These are phyloP conservation scores for Microstegium vimineum DNA, from an alignment of 176 grass and related monocot species.

Conservation along the genomic window DNA sequence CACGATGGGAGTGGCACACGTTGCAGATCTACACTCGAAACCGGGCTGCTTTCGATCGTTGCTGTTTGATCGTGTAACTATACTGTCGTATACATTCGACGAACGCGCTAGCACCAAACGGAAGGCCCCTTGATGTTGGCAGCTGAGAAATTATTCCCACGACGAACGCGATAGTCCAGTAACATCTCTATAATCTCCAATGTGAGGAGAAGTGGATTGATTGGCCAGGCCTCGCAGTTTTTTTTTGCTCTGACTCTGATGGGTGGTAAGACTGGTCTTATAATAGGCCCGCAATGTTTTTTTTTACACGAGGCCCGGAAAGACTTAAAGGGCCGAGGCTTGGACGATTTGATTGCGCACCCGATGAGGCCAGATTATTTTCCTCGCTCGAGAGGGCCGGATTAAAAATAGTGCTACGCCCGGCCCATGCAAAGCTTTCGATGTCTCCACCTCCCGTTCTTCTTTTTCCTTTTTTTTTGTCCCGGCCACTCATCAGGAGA, in stretches of 20 bases:
- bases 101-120: background rate
- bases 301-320: background rate
- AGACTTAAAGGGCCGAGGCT: background rate
- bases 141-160: background rate
- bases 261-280: background rate
- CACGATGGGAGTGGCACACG: background rate
- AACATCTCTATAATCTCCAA: too few relatives aligned
- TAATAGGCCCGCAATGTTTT: too few relatives aligned
- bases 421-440: background rate
- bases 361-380: background rate
- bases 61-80: background rate
- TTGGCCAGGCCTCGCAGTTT: too few relatives aligned
- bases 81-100: background rate
- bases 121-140: background rate
- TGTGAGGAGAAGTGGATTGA: too few relatives aligned
- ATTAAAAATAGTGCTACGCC: background rate
- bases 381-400: background rate
- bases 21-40: background rate
- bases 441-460: too few relatives aligned
- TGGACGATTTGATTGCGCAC: background rate
- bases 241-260: background rate
- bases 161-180: too few relatives aligned
- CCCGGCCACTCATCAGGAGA: background rate
- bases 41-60: background rate
- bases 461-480: background rate